phyloP scores from a whole-genome alignment of 441 rosid species.

The Mallotus japonicus region DNA sequence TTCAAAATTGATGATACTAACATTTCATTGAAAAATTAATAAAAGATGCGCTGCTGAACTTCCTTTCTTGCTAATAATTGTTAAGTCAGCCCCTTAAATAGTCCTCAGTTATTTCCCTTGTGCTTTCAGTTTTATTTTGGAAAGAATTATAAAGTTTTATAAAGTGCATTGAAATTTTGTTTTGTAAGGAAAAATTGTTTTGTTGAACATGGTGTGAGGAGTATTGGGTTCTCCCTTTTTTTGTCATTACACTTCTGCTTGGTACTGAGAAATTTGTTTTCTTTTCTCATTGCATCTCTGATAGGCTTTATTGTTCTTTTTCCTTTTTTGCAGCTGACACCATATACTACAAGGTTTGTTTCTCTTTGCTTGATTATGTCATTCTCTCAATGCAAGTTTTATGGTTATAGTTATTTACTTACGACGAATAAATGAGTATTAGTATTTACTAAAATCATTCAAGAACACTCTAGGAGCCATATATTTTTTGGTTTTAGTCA shows the following conservation, averaged over 20 bases:
- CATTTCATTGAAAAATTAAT: too few species aligned
- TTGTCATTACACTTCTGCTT: background rate
- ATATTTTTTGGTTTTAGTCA: background rate
- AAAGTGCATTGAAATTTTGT: background rate
- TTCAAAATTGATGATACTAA: too few species aligned
- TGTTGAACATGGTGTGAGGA: background rate
- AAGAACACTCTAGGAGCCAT: background rate
- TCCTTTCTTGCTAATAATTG: background rate
- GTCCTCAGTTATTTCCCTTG: background rate
- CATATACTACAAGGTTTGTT: conserved; percentile 68
- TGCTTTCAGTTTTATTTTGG: background rate
- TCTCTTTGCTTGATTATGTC: conserved; percentile 19
- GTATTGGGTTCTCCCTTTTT: background rate
- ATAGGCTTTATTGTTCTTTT: conserved; percentile 18
- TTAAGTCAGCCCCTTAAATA: background rate
- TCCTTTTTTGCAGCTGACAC: conserved; percentile 55
- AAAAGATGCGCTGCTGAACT: background rate
- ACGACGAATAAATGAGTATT: background rate
- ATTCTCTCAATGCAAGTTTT: background rate
- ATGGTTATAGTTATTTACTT: background rate
- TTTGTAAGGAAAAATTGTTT: background rate
- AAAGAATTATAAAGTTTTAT: background rate
- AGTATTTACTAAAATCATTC: background rate
- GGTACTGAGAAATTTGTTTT: background rate
- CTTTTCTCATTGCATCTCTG: conserved; percentile 16